These are phyloP conservation scores for Myxozyma mucilagina DNA, from an alignment of 805 yeast genomes.

Conservation along the genomic window DNA sequence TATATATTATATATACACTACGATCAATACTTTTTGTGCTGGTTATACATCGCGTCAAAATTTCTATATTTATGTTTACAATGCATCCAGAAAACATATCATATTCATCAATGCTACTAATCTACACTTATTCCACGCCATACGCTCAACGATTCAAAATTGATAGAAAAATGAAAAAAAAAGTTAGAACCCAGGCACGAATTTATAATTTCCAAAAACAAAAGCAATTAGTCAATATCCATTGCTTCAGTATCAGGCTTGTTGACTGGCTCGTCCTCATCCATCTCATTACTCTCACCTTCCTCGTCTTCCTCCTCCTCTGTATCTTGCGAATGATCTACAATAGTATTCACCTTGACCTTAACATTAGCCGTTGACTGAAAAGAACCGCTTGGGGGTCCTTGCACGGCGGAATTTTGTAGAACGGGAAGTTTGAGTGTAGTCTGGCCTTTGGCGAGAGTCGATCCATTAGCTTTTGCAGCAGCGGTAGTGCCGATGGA, in stretches of 20 bases:
- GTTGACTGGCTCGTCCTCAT: background rate
- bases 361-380: background rate
- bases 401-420: background rate
- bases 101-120: too few relatives aligned
- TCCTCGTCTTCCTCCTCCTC: slow-evolving; percentile 8
- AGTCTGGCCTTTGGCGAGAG: slow-evolving; percentile 12
- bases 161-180: too few relatives aligned
- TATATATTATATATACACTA: too few relatives aligned
- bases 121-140: too few relatives aligned
- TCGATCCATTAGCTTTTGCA: background rate
- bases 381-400: slow-evolving; percentile 2
- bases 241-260: background rate
- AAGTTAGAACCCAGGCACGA: too few relatives aligned
- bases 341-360: background rate
- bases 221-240: background rate
- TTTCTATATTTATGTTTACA: too few relatives aligned
- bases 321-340: slow-evolving; percentile 7
- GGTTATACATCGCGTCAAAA: too few relatives aligned
- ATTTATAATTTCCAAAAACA: background rate
- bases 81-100: too few relatives aligned
- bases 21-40: too few relatives aligned
- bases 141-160: too few relatives aligned
- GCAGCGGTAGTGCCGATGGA: background rate
- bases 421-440: slow-evolving; percentile 5
- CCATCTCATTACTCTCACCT: slow-evolving; percentile 2